Evolutionary conservation across 176 grass and related monocot species (phyloP), one percentile per base, ranked within the genome.

Genomic region (Cymbopogon citratus): DNA sequence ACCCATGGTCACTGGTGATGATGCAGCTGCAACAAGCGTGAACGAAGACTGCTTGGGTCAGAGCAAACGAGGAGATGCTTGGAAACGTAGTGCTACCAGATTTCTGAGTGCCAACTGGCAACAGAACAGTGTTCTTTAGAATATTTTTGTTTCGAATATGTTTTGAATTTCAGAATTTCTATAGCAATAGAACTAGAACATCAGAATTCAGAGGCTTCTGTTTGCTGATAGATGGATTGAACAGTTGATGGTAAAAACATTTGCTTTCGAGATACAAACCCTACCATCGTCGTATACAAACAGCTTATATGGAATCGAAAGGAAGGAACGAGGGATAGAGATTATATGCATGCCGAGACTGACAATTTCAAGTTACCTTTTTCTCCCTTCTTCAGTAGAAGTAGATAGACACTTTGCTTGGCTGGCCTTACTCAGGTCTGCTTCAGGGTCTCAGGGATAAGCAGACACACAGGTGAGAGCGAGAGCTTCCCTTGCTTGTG

Each of bases 1-100:
- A 43, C 67, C 84, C 89, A 89, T 94, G 18, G 34, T 52, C 7
- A 21, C 19, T 23, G 52, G 6, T 56, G 7, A 3, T 12, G 28
- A 35, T 84, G 63, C 11, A 59, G 48, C 0, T 1, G 3, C 15
- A 77, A 24, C 11, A 43, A 28, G 5, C 65, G 18, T n/a, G 65
- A 13, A 66, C 18, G 64, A 56, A 56, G 52, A n/a, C 16, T 66
- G 51, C 51, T 56, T n/a, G 52, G 19, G 52, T 56, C 52, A 51
- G 16, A 51, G 48, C 16, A 51, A 21, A 54, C 49, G 49, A 62
- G 13, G 49, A 62, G 13, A 75, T 39, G 34, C 12, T 16, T 7
- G 48, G 5, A 51, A 51, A 49, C 46, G 5, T 16, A 48, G 45
- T 48, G 4, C 45, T 15, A 48, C 14, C 16, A 41, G 40, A 41